Evolutionary conservation across 1,284 basidiomycete species (phyloP).

Genomic region (Acaromyces ingoldii): DNA sequence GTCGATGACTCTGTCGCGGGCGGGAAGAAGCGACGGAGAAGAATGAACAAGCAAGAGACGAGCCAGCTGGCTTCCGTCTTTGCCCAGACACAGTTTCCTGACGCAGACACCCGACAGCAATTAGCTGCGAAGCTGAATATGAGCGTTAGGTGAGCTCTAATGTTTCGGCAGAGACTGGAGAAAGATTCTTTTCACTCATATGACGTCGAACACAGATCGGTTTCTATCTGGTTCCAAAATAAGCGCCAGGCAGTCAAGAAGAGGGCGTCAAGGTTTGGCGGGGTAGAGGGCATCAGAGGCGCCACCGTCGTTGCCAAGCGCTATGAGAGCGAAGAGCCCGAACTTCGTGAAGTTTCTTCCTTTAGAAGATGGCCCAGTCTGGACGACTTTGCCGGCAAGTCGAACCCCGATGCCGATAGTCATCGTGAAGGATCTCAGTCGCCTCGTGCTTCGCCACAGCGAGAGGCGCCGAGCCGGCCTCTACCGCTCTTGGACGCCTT

Average conservation of each 20-base stretch:
- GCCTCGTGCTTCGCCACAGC: neutral
- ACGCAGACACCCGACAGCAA: constrained; percentile 34
- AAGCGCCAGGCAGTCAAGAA: constrained; percentile 48
- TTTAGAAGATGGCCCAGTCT: constrained; percentile 5
- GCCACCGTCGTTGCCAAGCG: neutral
- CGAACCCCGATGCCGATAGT: neutral
- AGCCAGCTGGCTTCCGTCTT: constrained; percentile 17
- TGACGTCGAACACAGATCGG: constrained; percentile 15
- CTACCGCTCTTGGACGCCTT: constrained; percentile 1
- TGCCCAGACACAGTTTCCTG: constrained; percentile 41
- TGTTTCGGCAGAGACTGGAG: neutral
- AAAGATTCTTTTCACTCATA: neutral
- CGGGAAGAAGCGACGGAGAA: constrained; percentile 7
- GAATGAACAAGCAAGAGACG: constrained; percentile 7
- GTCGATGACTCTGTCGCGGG: neutral
- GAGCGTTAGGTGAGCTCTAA: constrained; percentile 33
- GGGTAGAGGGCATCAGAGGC: neutral
- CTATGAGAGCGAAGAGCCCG: neutral
- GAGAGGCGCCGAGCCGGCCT: neutral
- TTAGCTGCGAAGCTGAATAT: constrained; percentile 38
- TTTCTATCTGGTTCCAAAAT: constrained; percentile 50
- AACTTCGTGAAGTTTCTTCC: neutral
- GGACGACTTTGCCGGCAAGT: constrained; percentile 6
- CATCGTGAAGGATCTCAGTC: neutral
- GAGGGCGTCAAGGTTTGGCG: constrained; percentile 32